Evolutionary conservation across 1,284 basidiomycete species (phyloP), one percentile per base, ranked within the genome.

Genomic region (Fomes fomentarius): DNA sequence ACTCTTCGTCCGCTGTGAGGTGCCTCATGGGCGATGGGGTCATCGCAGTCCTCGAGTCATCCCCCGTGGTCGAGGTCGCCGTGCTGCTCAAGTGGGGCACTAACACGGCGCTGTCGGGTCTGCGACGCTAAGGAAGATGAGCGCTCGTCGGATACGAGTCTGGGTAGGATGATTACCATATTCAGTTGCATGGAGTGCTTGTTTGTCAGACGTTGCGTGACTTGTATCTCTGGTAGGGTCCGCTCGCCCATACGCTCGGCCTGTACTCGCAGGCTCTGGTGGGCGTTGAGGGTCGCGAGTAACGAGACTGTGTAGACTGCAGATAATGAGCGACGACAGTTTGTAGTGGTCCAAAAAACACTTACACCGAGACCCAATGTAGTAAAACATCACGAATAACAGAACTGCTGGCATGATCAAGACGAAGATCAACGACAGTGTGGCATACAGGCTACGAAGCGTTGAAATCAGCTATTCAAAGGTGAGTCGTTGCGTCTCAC

Each of bases 361-460:
- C 54, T 37, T 37, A 60, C 58, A 30, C 12, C 54, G 54, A 12
- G 54, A 35, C 15, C 58, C 58, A 17, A 60, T 56, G 42, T 60
- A 60, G 43, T 60, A 60, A 28, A 54, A 56, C 43, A 56, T 50
- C 14, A 60, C 51, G 34, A 54, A 60, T 15, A 60, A 26, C 1
- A 48, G 47, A 2, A 54, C 51, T 5, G 34, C 47, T 6, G 58
- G 58, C 19, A 51, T 8, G 11, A 51, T 35, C 17, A 48, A 22
- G 9, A 60, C 58, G 28, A 48, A 46, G 41, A 56, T 46, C 3
- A 60, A 22, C 14, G 58, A 39, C 21, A 46, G 31, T 11, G 56
- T 41, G 12, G 54, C 54, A 30, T 15, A 56, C 8, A 60, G 33
- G 28, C 58, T 58, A 25, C 5, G 11, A 1, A 17, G 4, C 6